Percentiles rank a stretch among this genome's conserved stretches.
phyloP scores from a whole-genome alignment of 495 filamentous ascomycete species.

The Neurospora hispaniola region DNA sequence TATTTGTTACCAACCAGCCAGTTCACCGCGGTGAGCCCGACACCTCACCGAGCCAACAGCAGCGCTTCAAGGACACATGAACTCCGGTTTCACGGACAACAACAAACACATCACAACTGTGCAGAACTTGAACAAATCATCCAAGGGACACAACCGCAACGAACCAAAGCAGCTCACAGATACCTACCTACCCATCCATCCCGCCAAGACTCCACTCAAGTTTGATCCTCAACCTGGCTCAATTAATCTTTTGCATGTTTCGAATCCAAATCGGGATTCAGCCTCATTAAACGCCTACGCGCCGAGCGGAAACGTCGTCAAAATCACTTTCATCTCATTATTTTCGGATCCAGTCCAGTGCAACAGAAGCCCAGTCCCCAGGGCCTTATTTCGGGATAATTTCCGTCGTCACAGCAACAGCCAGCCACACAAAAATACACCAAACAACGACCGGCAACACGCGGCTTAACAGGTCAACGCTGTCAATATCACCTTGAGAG shows the following conservation, averaged over 20 bases:
- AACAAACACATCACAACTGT: background rate
- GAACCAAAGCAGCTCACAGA: background rate
- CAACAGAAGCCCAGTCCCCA: background rate
- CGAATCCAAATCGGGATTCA: background rate
- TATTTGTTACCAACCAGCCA: too few relatives aligned
- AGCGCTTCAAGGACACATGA: background rate
- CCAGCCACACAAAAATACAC: background rate
- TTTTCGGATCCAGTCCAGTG: background rate
- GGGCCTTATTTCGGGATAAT: background rate
- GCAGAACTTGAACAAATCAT: background rate
- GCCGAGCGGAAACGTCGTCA: background rate
- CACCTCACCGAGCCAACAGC: background rate
- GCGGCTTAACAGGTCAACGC: background rate
- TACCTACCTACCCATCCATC: background rate
- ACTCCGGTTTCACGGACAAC: background rate
- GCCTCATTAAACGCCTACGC: background rate
- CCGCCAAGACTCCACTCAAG: background rate
- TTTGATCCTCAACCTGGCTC: background rate
- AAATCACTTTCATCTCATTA: background rate
- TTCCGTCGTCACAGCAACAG: background rate
- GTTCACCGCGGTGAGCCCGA: background rate
- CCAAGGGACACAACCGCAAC: background rate
- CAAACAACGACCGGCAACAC: background rate
- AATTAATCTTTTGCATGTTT: background rate
- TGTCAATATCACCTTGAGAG: background rate